Evolutionary conservation across 331 rosid genomes (phyloP), one percentile per base, ranked within the genome.

Genomic region (Pyracantha coccinea): DNA sequence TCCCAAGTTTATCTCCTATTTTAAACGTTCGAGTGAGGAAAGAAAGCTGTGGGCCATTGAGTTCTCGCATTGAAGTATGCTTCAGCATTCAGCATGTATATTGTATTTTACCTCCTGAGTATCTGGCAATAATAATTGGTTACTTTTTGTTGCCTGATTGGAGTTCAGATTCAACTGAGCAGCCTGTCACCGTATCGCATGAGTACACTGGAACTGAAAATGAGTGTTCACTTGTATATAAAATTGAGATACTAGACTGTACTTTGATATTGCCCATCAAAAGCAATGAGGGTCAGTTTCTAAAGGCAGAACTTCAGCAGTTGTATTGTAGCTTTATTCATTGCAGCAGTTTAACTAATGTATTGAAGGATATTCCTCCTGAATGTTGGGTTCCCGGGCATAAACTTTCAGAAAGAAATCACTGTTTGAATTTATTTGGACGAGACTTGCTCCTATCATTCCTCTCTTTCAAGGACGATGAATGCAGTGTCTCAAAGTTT

Each of bases 41-140:
- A 79, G 83, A 58, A 65, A 83, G 61, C 24, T 75, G 57, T 62
- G 74, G 71, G 31, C 72, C 86, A 50, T 80, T 80, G 61, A 70
- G 86, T 75, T 79, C 83, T 20, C 68, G 64, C 63, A 66, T 87
- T 67, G 98, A 91, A 82, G 75, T 94, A 72, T 80, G 87, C 80
- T 59, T 94, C 19, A 71, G 92, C 58, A 60, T 91, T 55, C 98
- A 94, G 82, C 96, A 94, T 84, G 98, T 94, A 32, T 85, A 76
- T 85, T 94, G 97, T 82, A 69, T 91, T 89, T 74, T 94, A 76
- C 93, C 97, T 13, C 88, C 96, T 65, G 98, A 94, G 74, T 94
- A 79, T 87, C 85, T 94, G 61, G 93, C 97, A 60, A 79, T 94
- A 77, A 79, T 94, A 47, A 86, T 94, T 74, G 98, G 98, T 83